Evolutionary conservation across 768 basidiomycete species (phyloP).

Genomic region (Pilatotrama ljubarskyi): DNA sequence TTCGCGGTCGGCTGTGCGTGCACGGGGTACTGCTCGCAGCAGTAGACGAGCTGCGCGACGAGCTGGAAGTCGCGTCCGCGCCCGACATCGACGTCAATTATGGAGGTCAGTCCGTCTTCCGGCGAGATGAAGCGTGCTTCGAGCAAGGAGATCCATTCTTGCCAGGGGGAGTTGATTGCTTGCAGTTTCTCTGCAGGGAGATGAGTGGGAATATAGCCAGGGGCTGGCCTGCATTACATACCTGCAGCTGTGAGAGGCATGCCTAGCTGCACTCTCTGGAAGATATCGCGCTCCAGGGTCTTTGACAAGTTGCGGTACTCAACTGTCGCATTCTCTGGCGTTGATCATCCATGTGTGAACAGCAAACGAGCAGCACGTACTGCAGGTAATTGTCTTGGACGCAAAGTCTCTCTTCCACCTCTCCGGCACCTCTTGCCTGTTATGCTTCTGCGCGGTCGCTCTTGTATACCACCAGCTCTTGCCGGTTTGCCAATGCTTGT

Average conservation of each 20-base stretch:
- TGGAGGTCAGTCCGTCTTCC: slow-evolving; percentile 56
- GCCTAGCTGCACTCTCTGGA: slow-evolving; percentile 81
- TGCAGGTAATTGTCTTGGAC: slow-evolving; percentile 63
- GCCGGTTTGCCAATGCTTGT: slow-evolving; percentile 56
- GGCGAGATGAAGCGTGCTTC: slow-evolving; percentile 56
- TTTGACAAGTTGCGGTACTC: slow-evolving; percentile 62
- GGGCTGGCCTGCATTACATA: slow-evolving; percentile 29
- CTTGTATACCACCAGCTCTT: slow-evolving; percentile 64
- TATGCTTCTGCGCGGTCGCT: slow-evolving; percentile 44
- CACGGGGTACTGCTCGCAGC: slow-evolving; percentile 55
- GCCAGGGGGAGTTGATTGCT: slow-evolving; percentile 72
- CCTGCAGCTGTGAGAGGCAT: slow-evolving; percentile 74
- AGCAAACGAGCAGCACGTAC: slow-evolving; percentile 40
- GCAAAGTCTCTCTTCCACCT: slow-evolving; percentile 51
- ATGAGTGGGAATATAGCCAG: not conserved
- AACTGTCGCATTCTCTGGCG: slow-evolving; percentile 41
- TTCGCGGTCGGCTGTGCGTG: slow-evolving; percentile 49
- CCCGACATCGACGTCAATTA: slow-evolving; percentile 62
- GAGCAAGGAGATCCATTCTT: slow-evolving; percentile 63
- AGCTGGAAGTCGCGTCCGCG: slow-evolving; percentile 79
- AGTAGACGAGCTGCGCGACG: slow-evolving; percentile 68
- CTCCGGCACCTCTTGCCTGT: slow-evolving; percentile 54
- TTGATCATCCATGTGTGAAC: not conserved
- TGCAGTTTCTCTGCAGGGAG: slow-evolving; percentile 66
- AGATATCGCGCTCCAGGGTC: slow-evolving; percentile 72